These are phyloP conservation scores for Tirmania nivea DNA, from an alignment of 495 filamentous ascomycete genomes.

Conservation along the genomic window DNA sequence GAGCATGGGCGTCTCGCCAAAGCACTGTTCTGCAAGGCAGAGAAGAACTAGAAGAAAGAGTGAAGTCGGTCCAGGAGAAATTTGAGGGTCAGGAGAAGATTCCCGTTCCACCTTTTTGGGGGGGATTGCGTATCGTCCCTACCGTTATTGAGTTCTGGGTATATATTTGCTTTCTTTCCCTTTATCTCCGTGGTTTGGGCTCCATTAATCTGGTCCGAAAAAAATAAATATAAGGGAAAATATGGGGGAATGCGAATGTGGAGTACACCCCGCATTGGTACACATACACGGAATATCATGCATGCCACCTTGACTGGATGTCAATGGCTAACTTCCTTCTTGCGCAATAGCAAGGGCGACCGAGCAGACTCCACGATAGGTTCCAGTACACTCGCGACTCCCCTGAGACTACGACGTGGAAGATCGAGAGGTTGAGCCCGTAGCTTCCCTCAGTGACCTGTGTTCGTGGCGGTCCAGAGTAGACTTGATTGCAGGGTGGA, in stretches of 20 bases:
- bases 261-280: too few species aligned
- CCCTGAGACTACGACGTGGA: constrained; percentile 28
- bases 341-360: constrained; percentile 39
- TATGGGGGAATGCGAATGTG: too few species aligned
- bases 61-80: constrained; percentile 20
- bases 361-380: constrained; percentile 76
- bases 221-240: too few species aligned
- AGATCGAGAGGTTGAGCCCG: constrained; percentile 39
- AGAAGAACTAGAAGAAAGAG: constrained; percentile 19
- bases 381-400: constrained; percentile 55
- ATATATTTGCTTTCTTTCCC: too few species aligned
- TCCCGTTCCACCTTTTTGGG: constrained; percentile 85
- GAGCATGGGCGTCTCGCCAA: constrained; percentile 85
- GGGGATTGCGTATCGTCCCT: constrained; percentile 66
- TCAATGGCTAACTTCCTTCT: too few species aligned
- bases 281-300: too few species aligned
- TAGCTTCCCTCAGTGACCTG: constrained; percentile 11
- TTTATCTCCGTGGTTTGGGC: too few species aligned
- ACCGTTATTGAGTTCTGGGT: constrained; percentile 77
- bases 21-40: constrained; percentile 39
- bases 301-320: too few species aligned
- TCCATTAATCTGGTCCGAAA: too few species aligned
- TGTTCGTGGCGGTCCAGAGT: too few species aligned
- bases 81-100: constrained; percentile 60
- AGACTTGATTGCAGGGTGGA: too few species aligned